Percentiles rank a stretch among this genome's conserved stretches.
phyloP scores from a whole-genome alignment of 116 monocot species.

The Iris pallida region DNA sequence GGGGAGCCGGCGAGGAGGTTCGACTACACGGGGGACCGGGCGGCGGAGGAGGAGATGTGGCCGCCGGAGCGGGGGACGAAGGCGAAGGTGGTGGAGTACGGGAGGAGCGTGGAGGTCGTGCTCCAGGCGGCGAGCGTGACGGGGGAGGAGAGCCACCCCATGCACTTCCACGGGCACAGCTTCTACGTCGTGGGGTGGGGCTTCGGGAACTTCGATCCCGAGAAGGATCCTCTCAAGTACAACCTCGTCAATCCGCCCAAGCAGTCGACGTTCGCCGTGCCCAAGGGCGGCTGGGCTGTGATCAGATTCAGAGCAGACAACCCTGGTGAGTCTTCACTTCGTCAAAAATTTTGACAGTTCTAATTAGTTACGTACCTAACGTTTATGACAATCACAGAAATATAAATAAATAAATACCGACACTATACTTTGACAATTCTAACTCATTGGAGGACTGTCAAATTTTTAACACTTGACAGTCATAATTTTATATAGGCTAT shows the following conservation, averaged over 20 bases:
- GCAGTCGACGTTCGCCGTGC: conserved; percentile 43
- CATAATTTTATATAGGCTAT: too few species aligned
- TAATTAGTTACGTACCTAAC: too few species aligned
- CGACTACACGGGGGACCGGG: conserved; percentile 33
- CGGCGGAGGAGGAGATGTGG: conserved; percentile 8
- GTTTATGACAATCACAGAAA: too few species aligned
- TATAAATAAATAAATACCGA: too few species aligned
- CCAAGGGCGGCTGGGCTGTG: conserved; percentile 43
- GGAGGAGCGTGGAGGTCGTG: conserved; percentile 45
- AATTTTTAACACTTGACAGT: too few species aligned
- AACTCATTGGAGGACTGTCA: too few species aligned
- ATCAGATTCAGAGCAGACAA: conserved; percentile 40
- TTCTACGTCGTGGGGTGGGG: conserved; percentile 66
- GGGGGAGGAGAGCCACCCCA: conserved; percentile 48
- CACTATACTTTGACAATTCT: too few species aligned
- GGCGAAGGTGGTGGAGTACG: conserved; percentile 52
- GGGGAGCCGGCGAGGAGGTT: conserved; percentile 24
- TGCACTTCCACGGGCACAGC: conserved; percentile 63
- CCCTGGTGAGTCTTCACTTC: conserved; percentile 23
- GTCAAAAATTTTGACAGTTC: too few species aligned
- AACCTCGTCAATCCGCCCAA: conserved; percentile 47
- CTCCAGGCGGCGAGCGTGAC: conserved; percentile 52
- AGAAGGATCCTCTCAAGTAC: conserved; percentile 32
- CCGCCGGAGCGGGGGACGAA: conserved; percentile 26
- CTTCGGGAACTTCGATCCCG: conserved; percentile 43